These are phyloP conservation scores for Penicillium antarcticum DNA, from an alignment of 495 filamentous ascomycete genomes.

Conservation along the genomic window DNA sequence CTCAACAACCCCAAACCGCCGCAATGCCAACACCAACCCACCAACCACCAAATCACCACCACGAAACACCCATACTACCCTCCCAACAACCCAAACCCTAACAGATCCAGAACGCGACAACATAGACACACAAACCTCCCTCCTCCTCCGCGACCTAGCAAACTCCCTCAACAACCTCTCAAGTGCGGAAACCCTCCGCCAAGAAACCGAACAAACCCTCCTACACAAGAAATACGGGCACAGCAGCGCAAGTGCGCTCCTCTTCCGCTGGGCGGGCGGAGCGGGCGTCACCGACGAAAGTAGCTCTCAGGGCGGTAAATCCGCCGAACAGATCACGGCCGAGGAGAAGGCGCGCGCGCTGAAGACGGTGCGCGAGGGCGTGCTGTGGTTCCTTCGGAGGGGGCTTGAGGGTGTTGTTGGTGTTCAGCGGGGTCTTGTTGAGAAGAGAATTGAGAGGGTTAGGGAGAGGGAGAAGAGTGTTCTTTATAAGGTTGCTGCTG, in stretches of 20 bases:
- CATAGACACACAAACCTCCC: slow-evolving; percentile 81
- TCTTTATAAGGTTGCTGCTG: slow-evolving; percentile 57
- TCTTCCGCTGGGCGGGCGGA: slow-evolving; percentile 70
- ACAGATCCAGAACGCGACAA: slow-evolving; percentile 70
- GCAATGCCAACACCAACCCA: slow-evolving; percentile 25
- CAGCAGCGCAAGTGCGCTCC: slow-evolving; percentile 19
- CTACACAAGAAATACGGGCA: slow-evolving; percentile 65
- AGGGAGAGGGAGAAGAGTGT: slow-evolving; percentile 87
- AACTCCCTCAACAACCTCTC: slow-evolving; percentile 70
- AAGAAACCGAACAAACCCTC: slow-evolving; percentile 62
- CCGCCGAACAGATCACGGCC: slow-evolving; percentile 61
- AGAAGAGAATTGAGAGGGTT: slow-evolving; percentile 76
- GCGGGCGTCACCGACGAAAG: slow-evolving; percentile 17
- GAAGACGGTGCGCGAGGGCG: slow-evolving; percentile 66
- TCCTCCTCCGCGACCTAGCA: slow-evolving; percentile 78
- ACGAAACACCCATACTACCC: slow-evolving; percentile 13
- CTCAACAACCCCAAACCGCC: slow-evolving; percentile 58
- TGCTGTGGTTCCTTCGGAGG: slow-evolving; percentile 76
- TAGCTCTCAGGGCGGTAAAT: slow-evolving; percentile 37
- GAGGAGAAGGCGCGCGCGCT: slow-evolving; percentile 63
- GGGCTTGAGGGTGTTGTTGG: slow-evolving; percentile 70
- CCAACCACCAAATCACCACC: slow-evolving; percentile 19
- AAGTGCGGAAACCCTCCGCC: slow-evolving; percentile 77
- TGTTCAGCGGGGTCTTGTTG: slow-evolving; percentile 87
- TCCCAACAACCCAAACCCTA: slow-evolving; percentile 37